phyloP scores from a whole-genome alignment of 306 rosid genomes.

The Cyclanthera cordifolia region DNA sequence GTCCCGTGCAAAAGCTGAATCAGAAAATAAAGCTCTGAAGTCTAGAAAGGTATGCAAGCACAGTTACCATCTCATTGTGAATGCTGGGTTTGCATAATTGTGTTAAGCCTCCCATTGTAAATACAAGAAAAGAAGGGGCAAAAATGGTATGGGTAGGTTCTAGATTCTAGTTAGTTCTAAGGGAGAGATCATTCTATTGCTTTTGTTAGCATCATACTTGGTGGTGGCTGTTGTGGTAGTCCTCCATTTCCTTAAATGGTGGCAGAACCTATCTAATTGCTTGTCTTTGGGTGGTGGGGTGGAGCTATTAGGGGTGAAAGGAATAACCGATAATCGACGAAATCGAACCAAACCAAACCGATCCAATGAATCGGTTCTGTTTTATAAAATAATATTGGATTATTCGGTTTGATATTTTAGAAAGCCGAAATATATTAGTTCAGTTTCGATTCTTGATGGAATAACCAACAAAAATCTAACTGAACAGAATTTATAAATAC shows the following conservation, averaged over 20 bases:
- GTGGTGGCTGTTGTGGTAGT: not conserved
- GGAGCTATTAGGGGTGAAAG: too few species aligned
- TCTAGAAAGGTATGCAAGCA: conserved; percentile 67
- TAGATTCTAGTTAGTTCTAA: not conserved
- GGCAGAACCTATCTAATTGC: not conserved
- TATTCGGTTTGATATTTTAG: too few species aligned
- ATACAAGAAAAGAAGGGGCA: not conserved
- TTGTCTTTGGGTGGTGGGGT: not conserved
- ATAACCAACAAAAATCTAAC: too few species aligned
- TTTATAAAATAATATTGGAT: too few species aligned
- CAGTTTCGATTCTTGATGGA: too few species aligned
- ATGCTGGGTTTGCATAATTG: conserved; percentile 7
- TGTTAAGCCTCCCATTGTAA: not conserved
- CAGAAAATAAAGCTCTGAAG: conserved; percentile 69
- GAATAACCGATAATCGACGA: too few species aligned
- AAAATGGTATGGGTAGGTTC: not conserved
- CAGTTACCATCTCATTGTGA: not conserved
- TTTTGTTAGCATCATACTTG: not conserved
- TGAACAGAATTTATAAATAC: too few species aligned
- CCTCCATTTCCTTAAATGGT: not conserved
- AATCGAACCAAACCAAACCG: too few species aligned
- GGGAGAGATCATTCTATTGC: not conserved
- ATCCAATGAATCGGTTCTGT: too few species aligned
- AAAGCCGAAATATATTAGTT: too few species aligned
- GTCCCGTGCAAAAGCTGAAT: conserved; percentile 94